phyloP scores from a whole-genome alignment of 805 yeast species.

The Brettanomyces sp. region DNA sequence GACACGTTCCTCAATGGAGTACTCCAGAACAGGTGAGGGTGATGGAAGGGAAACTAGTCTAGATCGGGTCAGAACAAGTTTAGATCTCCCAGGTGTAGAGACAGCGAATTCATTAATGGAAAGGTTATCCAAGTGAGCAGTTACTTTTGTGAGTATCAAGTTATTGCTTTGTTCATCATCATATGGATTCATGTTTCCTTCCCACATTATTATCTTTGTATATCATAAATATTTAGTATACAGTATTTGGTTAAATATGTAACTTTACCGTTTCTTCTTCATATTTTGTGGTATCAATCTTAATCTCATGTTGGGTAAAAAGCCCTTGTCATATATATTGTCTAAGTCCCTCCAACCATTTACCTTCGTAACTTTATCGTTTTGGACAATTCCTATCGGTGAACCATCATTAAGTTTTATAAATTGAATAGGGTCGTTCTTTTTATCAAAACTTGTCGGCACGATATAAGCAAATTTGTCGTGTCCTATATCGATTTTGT shows the following conservation, averaged over 20 bases:
- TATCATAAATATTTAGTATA: background rate
- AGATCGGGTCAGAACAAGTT: slow-evolving; percentile 26
- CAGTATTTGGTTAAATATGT: background rate
- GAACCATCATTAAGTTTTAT: slow-evolving; percentile 5
- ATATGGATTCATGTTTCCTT: background rate
- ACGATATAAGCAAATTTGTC: background rate
- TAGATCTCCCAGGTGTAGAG: slow-evolving; percentile 29
- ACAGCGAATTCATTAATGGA: slow-evolving; percentile 26
- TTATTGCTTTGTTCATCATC: background rate
- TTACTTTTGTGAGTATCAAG: background rate
- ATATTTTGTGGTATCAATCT: slow-evolving; percentile 19
- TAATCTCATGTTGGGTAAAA: slow-evolving; percentile 30
- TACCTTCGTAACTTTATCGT: slow-evolving; percentile 6
- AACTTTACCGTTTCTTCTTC: background rate
- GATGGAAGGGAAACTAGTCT: slow-evolving; percentile 15
- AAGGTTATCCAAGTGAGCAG: slow-evolving; percentile 11
- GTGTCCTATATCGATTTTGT: slow-evolving; percentile 9
- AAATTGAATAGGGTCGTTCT: slow-evolving; percentile 2
- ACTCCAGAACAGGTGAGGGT: slow-evolving; percentile 9
- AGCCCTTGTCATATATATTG: slow-evolving; percentile 44
- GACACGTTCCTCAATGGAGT: slow-evolving; percentile 13
- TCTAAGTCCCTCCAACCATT: slow-evolving; percentile 23
- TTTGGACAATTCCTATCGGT: slow-evolving; percentile 1
- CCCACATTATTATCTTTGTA: background rate
- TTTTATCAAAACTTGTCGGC: background rate